Evolutionary conservation across 2,329 filamentous ascomycete genomes (phyloP), one percentile per base, ranked within the genome.

Genomic region (Domatiomyces catenatus): DNA sequence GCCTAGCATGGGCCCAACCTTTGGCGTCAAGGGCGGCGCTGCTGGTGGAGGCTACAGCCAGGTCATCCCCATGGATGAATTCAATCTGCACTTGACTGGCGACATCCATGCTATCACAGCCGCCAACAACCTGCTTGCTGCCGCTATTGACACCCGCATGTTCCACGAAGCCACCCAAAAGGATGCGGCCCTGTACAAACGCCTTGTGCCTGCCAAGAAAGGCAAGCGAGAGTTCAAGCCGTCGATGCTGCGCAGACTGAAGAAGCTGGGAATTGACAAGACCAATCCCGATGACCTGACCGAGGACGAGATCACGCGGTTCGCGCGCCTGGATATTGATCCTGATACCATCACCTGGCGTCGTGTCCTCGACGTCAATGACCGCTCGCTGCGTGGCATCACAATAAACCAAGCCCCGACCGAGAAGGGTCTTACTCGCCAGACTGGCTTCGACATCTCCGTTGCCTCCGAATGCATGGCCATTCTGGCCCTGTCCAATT

Each of bases 41-140:
- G 92, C 92, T 51, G 92, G 92, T 62, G 92, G 92, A 67, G 92
- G 92, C 42, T 98, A 96, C 78, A 94, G 87, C 67, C 92, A 98
- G 68, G 92, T 98, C 63, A 96, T 98, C 61, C 92, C 92, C 52
- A 98, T 98, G 92, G 92, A 98, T 62, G 92, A 98, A 68, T 98
- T 98, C 75, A 98, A 98, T 70, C 74, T 98, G 64, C 92, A 98
- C 67, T 72, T 98, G 62, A 98, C 92, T 50, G 92, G 92, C 62
- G 92, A 98, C 66, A 96, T 98, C 51, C 92, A 98, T 67, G 92
- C 92, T 58, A 92, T 98, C 63, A 88, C 88, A 49, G 90, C 90
- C 24, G 92, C 92, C 39, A 98, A 96, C 76, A 98, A 98, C 70
- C 75, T 98, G 52, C 78, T 98, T 44, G 90, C 92, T 44, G 92